phyloP scores from a whole-genome alignment of 495 filamentous ascomycete species.

The Niebla homalea region DNA sequence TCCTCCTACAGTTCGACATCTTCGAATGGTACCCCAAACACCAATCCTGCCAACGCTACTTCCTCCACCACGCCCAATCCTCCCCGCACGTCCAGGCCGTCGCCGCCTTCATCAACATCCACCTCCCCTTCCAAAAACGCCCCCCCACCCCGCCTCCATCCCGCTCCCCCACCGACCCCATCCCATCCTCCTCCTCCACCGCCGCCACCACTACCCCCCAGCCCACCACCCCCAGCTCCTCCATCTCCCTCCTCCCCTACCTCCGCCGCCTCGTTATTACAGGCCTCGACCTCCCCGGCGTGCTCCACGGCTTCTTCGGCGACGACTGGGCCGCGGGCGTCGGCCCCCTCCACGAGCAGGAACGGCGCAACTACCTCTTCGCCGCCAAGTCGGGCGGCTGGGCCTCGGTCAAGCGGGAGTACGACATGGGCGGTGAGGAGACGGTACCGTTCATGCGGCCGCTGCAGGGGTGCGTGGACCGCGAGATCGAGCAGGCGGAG shows the following conservation, averaged over 20 bases:
- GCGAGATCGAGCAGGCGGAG: slow-evolving; percentile 77
- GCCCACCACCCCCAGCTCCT: slow-evolving; percentile 22
- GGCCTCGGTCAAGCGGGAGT: slow-evolving; percentile 74
- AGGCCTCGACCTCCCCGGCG: slow-evolving; percentile 70
- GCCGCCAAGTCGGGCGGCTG: slow-evolving; percentile 85
- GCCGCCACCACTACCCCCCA: slow-evolving; percentile 14
- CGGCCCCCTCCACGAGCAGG: slow-evolving; percentile 71
- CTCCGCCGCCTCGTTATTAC: slow-evolving; percentile 83
- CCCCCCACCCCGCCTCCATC: slow-evolving; percentile 20
- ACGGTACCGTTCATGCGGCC: slow-evolving; percentile 77
- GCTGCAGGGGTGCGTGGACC: slow-evolving; percentile 55
- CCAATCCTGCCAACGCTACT: slow-evolving; percentile 84
- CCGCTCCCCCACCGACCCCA: slow-evolving; percentile 13
- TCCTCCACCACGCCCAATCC: slow-evolving; percentile 86
- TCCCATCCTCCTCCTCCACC: slow-evolving; percentile 14
- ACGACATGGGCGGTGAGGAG: slow-evolving; percentile 72
- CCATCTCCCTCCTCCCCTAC: slow-evolving; percentile 73
- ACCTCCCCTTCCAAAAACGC: slow-evolving; percentile 35
- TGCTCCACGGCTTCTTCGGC: slow-evolving; percentile 90
- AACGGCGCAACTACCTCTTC: slow-evolving; percentile 88
- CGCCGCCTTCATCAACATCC: slow-evolving; percentile 83
- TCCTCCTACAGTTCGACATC: slow-evolving; percentile 53
- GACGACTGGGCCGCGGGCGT: slow-evolving; percentile 76
- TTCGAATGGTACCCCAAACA: slow-evolving; percentile 91
- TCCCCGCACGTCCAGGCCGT: slow-evolving; percentile 70